Percentiles rank a stretch among this genome's conserved stretches.
Evolutionary conservation across 768 basidiomycete species (phyloP).

Genomic region (Podaxis sp.): DNA sequence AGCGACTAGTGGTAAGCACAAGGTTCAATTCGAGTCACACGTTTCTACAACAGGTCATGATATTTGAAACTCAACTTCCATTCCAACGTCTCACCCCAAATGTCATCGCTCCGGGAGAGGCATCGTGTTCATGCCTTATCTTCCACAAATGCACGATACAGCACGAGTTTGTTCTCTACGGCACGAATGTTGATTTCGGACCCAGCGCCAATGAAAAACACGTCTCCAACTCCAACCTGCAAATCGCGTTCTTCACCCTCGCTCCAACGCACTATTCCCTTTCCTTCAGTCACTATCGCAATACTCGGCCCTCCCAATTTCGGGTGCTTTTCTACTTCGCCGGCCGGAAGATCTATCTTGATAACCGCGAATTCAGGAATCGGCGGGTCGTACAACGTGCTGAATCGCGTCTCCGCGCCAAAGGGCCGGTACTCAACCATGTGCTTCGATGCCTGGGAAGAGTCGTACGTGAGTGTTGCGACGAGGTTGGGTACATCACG

Average conservation of each 20-base stretch:
- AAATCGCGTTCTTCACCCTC: constrained; percentile 27
- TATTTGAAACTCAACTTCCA: constrained; percentile 1
- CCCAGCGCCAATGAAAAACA: constrained; percentile 80
- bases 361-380: constrained; percentile 93
- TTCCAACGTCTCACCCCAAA: background rate
- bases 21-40: background rate
- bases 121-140: background rate
- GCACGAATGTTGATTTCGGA: constrained; percentile 51
- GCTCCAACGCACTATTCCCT: constrained; percentile 56
- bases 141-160: constrained; percentile 74
- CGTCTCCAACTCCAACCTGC: constrained; percentile 61
- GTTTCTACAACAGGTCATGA: background rate
- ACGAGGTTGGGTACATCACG: constrained; percentile 93
- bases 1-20: background rate
- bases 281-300: constrained; percentile 71
- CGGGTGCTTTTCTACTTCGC: constrained; percentile 53
- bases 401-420: constrained; percentile 21
- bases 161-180: constrained; percentile 39
- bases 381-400: constrained; percentile 82
- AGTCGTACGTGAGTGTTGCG: constrained; percentile 80
- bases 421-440: constrained; percentile 62
- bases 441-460: constrained; percentile 69
- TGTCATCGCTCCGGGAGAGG: constrained; percentile 12
- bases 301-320: constrained; percentile 84
- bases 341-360: constrained; percentile 47